A percentile compares a stretch with the other conserved stretches of the same genome.
Conservation (phyloP, 441 rosid genomes). For the Hura crepitans region DNA sequence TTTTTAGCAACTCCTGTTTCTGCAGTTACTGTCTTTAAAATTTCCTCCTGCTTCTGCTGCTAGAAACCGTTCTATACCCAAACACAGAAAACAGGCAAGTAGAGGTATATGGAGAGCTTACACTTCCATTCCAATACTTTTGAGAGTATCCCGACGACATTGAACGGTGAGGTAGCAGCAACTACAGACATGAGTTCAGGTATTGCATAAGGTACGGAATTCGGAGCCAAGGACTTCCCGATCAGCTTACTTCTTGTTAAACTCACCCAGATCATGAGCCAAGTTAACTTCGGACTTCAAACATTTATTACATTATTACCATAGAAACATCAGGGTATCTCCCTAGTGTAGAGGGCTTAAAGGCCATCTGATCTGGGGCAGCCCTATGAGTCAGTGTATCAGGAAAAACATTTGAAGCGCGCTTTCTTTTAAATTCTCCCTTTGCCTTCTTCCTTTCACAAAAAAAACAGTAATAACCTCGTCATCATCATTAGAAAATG, state of each 20-base stretch:
- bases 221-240: slow-evolving; percentile 25
- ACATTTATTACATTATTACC: slow-evolving; percentile 22
- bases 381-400: no score
- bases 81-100: neutral
- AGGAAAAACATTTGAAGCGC: slow-evolving; percentile 19
- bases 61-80: slow-evolving; percentile 24
- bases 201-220: slow-evolving; percentile 22
- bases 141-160: slow-evolving; percentile 20
- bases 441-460: slow-evolving; percentile 20
- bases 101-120: slow-evolving; percentile 25
- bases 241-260: slow-evolving; percentile 18
- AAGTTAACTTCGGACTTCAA: slow-evolving; percentile 19
- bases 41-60: slow-evolving; percentile 38
- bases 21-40: slow-evolving; percentile 23
- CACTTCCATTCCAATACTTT: slow-evolving; percentile 27
- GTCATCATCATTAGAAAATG: slow-evolving; percentile 48
- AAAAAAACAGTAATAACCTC: slow-evolving; percentile 14
- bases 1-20: slow-evolving; percentile 21
- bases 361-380: neutral
- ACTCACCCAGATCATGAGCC: slow-evolving; percentile 10
- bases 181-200: slow-evolving; percentile 41
- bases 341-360: slow-evolving; percentile 11
- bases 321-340: slow-evolving; percentile 18
- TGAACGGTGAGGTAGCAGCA: slow-evolving; percentile 36
- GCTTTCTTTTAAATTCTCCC: slow-evolving; percentile 23